phyloP scores from a whole-genome alignment of 169 alveolate species.

The Toxoplasma gondii region DNA sequence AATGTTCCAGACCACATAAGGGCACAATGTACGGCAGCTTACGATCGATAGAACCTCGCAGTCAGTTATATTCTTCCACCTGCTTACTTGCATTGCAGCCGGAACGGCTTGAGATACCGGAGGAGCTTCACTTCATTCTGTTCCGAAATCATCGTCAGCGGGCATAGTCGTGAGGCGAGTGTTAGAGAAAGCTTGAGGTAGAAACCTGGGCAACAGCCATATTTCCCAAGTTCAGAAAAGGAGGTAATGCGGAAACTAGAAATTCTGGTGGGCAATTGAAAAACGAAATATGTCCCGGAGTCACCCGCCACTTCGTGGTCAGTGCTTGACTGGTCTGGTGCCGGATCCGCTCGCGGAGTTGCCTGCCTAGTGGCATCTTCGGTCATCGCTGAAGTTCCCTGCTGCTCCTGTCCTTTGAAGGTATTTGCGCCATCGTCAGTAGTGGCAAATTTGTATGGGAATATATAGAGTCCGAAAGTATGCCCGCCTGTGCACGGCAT shows the following conservation, averaged over 20 bases:
- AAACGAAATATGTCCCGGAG: background rate
- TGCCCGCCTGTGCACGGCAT: background rate
- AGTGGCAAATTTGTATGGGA: background rate
- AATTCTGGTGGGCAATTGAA: background rate
- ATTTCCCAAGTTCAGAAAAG: background rate
- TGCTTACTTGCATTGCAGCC: constrained; percentile 7
- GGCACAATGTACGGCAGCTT: background rate
- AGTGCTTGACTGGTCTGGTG: background rate
- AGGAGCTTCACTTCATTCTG: constrained; percentile 3
- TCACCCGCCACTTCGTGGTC: background rate
- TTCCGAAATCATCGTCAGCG: background rate
- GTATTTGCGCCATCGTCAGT: too few species aligned
- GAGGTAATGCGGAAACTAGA: background rate
- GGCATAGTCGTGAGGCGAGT: background rate
- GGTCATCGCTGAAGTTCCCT: too few species aligned
- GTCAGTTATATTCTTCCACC: background rate
- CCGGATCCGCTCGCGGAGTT: background rate
- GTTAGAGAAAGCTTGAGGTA: background rate
- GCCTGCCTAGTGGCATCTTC: too few species aligned
- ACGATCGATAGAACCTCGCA: background rate
- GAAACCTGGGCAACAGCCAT: background rate
- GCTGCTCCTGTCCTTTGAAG: too few species aligned
- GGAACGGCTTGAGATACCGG: background rate
- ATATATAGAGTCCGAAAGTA: background rate
- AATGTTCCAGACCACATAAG: background rate